Base-by-base conservation (phyloP, 768 basidiomycete genomes). In the Candolleomyces efflorescens region DNA sequence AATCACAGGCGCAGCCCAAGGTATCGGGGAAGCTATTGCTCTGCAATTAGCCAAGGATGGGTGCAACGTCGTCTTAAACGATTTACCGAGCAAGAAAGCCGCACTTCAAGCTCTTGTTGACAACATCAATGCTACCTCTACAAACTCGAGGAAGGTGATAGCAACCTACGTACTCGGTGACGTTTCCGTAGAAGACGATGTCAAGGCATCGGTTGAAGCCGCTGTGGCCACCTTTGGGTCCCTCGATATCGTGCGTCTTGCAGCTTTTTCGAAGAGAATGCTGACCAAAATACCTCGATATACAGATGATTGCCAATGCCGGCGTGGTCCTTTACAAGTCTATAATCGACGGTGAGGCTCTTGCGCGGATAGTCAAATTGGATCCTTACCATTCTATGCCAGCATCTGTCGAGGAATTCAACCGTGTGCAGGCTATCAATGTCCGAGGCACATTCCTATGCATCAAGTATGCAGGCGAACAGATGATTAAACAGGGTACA, bases 1-100 rank as follows among this genome's bases (percentile, higher is more conserved):
- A 58, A 67, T 79, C 37, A 78, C 78, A 0, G 79, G 77, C 37
- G 72, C 69, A 13, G 69, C 68, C 3, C 73, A 72, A 55, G 79
- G 79, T 18, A 78, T 78, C 26, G 78, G 77, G 12, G 69, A 71
- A 20, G 75, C 75, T 47, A 75, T 78, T 53, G 73, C 76, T 22
- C 62, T 72, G 17, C 68, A 73, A 5, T 71, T 79, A 32, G 77
- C 78, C 44, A 54, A 63, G 7, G 77, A 74, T 52, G 76, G 77
- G 22, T 71, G 73, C 60, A 73, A 78, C 51, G 62, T 78, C 45
- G 72, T 70, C n/a, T 59, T 77, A 49, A 76, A 74, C 13, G 78
- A 76, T 49, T 59, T 74, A 5, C 46, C 51, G 13, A 39, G 41
- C 41, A 43, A 43, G 41, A 4, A 15, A 5, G 5, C 13, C 15